Evolutionary conservation across 805 yeast species (phyloP).

Genomic region (Lachancea sp.): DNA sequence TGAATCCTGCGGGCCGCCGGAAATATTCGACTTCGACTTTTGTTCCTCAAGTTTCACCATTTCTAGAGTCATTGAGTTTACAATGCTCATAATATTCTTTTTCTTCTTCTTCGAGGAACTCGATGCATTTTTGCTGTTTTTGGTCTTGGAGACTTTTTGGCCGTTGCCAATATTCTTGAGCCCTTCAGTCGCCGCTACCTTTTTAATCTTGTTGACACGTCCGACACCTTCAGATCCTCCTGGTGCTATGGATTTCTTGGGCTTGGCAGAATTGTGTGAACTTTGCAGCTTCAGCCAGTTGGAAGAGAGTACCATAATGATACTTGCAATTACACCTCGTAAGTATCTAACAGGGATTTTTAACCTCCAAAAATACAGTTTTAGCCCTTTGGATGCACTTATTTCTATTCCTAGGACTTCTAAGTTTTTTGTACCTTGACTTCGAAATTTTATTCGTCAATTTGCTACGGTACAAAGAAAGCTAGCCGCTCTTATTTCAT

Average conservation of each 20-base stretch:
- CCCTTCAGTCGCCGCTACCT: background rate
- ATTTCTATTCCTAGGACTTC: too few relatives aligned
- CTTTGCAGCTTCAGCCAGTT: conserved; percentile 32
- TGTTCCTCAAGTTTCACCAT: conserved; percentile 19
- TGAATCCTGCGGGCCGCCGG: conserved; percentile 12
- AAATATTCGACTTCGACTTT: conserved; percentile 10
- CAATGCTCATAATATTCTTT: conserved; percentile 27
- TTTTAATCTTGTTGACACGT: background rate
- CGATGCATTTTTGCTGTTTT: background rate
- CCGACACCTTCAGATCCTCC: background rate
- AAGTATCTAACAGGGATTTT: background rate
- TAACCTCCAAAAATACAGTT: background rate
- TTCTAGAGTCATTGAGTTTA: conserved; percentile 28
- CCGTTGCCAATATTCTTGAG: background rate
- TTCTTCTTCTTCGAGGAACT: background rate
- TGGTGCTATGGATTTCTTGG: background rate
- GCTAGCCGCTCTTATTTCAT: background rate
- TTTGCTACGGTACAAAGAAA: background rate
- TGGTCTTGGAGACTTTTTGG: background rate
- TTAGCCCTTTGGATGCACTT: background rate
- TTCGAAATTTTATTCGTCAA: too few relatives aligned
- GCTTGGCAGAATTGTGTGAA: background rate
- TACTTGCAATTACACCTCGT: background rate
- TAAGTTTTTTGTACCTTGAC: too few relatives aligned
- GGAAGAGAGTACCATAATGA: conserved; percentile 31